Conservation (phyloP, 805 yeast genomes). For the Wickerhamiella occidentalis region DNA sequence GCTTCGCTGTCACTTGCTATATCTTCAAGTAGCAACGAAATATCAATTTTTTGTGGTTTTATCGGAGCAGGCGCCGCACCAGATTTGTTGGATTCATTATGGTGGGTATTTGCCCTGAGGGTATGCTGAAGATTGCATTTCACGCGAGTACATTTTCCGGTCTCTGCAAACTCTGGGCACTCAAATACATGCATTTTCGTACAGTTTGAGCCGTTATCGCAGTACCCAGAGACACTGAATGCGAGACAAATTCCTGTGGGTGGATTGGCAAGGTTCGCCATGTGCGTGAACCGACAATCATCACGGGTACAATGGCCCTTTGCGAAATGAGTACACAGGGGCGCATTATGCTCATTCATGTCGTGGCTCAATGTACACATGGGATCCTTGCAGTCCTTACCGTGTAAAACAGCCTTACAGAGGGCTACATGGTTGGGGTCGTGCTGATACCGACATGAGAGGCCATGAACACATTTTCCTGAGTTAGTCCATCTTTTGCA, state of each 20-base stretch:
- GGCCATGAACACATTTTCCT: constrained; percentile 45
- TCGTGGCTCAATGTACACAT: constrained; percentile 47
- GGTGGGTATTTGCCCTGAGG: constrained; percentile 19
- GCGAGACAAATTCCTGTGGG: constrained; percentile 41
- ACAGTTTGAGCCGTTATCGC: constrained; percentile 49
- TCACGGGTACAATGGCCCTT: constrained; percentile 37
- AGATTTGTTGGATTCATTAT: constrained; percentile 10
- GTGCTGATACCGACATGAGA: constrained; percentile 44
- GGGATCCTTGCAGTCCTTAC: constrained; percentile 34
- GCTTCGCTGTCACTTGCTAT: constrained; percentile 13
- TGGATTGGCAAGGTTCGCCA: constrained; percentile 30
- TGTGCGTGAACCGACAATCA: constrained; percentile 42
- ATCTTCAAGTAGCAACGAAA: constrained; percentile 11
- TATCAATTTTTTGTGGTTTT: constrained; percentile 20
- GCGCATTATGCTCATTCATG: constrained; percentile 47
- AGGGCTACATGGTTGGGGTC: constrained; percentile 39
- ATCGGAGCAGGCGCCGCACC: constrained; percentile 13
- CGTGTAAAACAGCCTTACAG: constrained; percentile 40
- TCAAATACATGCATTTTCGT: constrained; percentile 43
- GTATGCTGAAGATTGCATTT: constrained; percentile 45
- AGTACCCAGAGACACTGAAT: constrained; percentile 59
- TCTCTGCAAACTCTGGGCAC: constrained; percentile 61
- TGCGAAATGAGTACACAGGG: constrained; percentile 43
- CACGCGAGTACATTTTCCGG: constrained; percentile 45
- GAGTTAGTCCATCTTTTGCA: constrained; percentile 15